A percentile compares a stretch with the other conserved stretches of the same genome.
phyloP scores from a whole-genome alignment of 192 early-diverging fungal genomes.

The Backusella westeae region DNA sequence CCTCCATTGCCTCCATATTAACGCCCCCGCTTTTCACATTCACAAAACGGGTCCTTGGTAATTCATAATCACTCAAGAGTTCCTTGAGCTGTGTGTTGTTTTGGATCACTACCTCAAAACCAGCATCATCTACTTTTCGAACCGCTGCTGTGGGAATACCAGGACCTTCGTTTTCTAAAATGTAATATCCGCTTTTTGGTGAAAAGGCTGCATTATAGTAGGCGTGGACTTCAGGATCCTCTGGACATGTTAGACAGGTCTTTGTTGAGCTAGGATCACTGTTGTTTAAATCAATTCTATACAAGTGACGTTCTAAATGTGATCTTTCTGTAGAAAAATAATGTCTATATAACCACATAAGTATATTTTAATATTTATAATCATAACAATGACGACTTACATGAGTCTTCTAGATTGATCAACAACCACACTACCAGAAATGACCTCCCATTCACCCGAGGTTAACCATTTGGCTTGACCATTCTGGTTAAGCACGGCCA shows the following conservation, averaged over 20 bases:
- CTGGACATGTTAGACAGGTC: constrained; percentile 30
- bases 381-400: constrained; percentile 41
- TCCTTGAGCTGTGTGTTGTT: constrained; percentile 53
- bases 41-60: constrained; percentile 52
- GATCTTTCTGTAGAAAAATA: constrained; percentile 36
- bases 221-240: constrained; percentile 44
- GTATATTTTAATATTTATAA: neutral
- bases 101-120: constrained; percentile 54
- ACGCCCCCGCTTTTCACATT: constrained; percentile 35
- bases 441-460: constrained; percentile 69
- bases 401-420: constrained; percentile 38
- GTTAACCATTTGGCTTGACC: constrained; percentile 48
- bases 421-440: constrained; percentile 40
- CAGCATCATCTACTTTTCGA: constrained; percentile 47
- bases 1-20: constrained; percentile 71
- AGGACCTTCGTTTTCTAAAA: constrained; percentile 81
- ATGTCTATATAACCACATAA: constrained; percentile 14
- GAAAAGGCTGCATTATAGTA: constrained; percentile 77
- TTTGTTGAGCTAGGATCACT: constrained; percentile 7
- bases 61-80: constrained; percentile 49
- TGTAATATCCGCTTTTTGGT: constrained; percentile 66
- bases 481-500: constrained; percentile 56
- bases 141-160: constrained; percentile 77
- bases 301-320: constrained; percentile 41
- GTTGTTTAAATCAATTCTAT: constrained; percentile 26